Evolutionary conservation across 352 stramenopile species (phyloP).

Genomic region (Globisporangium ultimum): DNA sequence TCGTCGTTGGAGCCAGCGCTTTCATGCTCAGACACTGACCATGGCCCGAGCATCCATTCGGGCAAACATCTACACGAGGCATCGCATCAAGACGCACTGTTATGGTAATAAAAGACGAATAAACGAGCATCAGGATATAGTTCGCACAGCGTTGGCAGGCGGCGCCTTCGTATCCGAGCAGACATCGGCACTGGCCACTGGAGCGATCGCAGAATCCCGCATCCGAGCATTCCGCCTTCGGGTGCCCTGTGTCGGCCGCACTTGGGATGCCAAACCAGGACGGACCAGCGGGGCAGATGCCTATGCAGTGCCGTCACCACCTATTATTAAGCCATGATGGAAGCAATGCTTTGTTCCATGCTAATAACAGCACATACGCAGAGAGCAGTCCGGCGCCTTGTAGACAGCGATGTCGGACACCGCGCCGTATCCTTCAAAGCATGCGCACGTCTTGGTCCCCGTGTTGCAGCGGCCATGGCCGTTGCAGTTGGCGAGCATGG

Average conservation of each 20-base stretch:
- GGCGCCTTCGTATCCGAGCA: conserved; percentile 59
- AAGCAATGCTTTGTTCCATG: not conserved
- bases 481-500: conserved; percentile 82
- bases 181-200: conserved; percentile 61
- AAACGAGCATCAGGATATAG: not conserved
- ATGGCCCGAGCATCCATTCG: conserved; percentile 67
- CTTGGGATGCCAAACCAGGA: conserved; percentile 63
- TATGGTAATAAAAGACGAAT: not conserved
- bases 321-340: not conserved
- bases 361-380: conserved; percentile 30
- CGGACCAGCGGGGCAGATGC: conserved; percentile 59
- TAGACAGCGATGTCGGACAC: conserved; percentile 77
- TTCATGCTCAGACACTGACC: conserved; percentile 71
- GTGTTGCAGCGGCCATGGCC: conserved; percentile 86
- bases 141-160: conserved; percentile 64
- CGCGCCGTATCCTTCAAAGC: conserved; percentile 86
- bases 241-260: conserved; percentile 32
- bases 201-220: conserved; percentile 54
- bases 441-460: conserved; percentile 81
- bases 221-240: conserved; percentile 57
- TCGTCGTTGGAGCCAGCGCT: conserved; percentile 40
- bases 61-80: conserved; percentile 25
- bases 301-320: conserved; percentile 19
- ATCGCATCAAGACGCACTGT: conserved; percentile 3
- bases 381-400: conserved; percentile 80